These are phyloP conservation scores for Wallacemonas sp. DNA, from an alignment of 208 protist species.

Conservation along the genomic window DNA sequence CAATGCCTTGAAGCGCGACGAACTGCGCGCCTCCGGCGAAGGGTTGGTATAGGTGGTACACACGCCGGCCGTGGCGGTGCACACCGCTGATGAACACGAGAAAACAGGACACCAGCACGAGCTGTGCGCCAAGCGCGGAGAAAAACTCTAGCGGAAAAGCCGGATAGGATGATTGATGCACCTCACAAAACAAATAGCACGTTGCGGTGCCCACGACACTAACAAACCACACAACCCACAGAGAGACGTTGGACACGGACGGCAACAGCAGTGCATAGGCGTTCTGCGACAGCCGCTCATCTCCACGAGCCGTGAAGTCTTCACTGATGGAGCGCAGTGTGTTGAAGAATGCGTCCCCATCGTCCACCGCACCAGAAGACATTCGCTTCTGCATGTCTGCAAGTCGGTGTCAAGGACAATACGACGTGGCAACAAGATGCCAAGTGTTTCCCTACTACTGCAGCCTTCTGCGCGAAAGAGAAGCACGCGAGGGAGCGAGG, in stretches of 20 bases:
- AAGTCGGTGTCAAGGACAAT: too few species aligned
- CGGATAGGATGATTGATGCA: slow-evolving; percentile 43
- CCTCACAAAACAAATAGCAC: slow-evolving; percentile 54
- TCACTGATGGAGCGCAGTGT: neutral
- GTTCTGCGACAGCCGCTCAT: neutral
- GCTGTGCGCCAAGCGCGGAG: slow-evolving; percentile 28
- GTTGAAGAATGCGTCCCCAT: neutral
- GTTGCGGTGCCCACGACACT: slow-evolving; percentile 37
- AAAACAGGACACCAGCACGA: slow-evolving; percentile 41
- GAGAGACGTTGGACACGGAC: slow-evolving; percentile 61
- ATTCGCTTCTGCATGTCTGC: neutral
- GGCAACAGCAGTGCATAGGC: slow-evolving; percentile 7
- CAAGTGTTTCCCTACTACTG: too few species aligned
- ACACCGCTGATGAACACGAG: slow-evolving; percentile 55
- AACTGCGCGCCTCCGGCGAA: slow-evolving; percentile 72
- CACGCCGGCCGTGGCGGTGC: slow-evolving; percentile 29
- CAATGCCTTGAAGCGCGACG: slow-evolving; percentile 71
- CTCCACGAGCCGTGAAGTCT: neutral
- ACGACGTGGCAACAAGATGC: too few species aligned
- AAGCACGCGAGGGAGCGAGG: too few species aligned
- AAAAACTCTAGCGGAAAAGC: slow-evolving; percentile 59
- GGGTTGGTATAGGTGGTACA: slow-evolving; percentile 77
- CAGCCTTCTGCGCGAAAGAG: too few species aligned
- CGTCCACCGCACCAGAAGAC: too few species aligned
- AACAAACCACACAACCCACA: slow-evolving; percentile 54